Conservation (phyloP, 139 green algal genomes). For the Eudorina sp. region DNA sequence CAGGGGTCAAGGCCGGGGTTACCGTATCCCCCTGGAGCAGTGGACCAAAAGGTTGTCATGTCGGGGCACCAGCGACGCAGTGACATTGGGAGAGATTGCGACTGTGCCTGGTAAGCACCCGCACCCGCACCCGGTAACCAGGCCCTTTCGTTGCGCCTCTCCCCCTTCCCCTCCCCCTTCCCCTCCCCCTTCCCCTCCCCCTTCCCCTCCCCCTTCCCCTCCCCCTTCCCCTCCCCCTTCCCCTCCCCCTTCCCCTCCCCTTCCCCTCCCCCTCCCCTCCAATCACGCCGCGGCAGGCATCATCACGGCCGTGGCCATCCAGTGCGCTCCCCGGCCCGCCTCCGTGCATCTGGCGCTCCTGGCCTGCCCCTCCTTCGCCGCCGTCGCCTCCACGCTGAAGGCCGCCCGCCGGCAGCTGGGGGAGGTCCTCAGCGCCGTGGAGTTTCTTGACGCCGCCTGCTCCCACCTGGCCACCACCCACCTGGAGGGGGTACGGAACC, state of each 20-base stretch:
- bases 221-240: background rate
- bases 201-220: background rate
- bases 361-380: slow-evolving; percentile 72
- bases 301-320: slow-evolving; percentile 86
- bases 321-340: slow-evolving; percentile 76
- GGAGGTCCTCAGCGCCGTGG: slow-evolving; percentile 91
- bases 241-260: background rate
- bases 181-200: too few species aligned
- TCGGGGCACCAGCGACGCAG: too few species aligned
- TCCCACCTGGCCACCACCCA: slow-evolving; percentile 72
- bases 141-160: too few species aligned
- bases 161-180: too few species aligned
- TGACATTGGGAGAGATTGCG: too few species aligned
- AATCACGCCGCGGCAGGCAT: slow-evolving; percentile 68
- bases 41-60: too few species aligned
- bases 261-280: background rate
- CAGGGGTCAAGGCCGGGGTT: too few species aligned
- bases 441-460: slow-evolving; percentile 92
- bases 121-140: too few species aligned
- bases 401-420: slow-evolving; percentile 78
- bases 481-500: slow-evolving; percentile 74
- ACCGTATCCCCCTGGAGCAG: too few species aligned
- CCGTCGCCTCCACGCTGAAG: slow-evolving; percentile 72
- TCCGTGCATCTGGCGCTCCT: slow-evolving; percentile 87
- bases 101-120: too few species aligned